Evolutionary conservation across 148 eudicot species (phyloP).

Genomic region (Chenopodium berlandieri): DNA sequence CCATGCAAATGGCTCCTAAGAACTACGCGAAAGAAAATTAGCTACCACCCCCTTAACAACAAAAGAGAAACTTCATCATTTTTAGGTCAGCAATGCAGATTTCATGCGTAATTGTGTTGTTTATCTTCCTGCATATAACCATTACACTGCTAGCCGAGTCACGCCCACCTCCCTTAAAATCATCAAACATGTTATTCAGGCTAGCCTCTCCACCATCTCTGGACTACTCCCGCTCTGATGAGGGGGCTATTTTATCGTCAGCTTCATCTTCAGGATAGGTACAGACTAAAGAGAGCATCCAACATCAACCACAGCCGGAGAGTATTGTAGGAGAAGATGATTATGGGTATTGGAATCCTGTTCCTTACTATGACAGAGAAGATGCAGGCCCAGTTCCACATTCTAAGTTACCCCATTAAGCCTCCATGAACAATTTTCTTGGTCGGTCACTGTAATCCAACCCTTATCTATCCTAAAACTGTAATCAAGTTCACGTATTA

Average conservation of each 20-base stretch:
- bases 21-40: not conserved
- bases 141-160: not conserved
- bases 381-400: conserved; percentile 33
- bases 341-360: conserved; percentile 44
- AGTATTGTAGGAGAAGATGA: conserved; percentile 24
- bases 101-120: conserved; percentile 14
- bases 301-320: not conserved
- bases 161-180: not conserved
- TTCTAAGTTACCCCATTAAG: conserved; percentile 23
- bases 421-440: not conserved
- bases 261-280: not conserved
- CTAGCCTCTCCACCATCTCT: not conserved
- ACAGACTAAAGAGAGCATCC: not conserved
- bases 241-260: not conserved
- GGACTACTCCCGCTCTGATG: not conserved
- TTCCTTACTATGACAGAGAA: conserved; percentile 32
- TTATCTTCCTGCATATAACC: conserved; percentile 8
- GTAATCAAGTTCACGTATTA: not conserved
- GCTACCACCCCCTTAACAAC: not conserved
- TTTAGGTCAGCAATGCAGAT: conserved; percentile 28
- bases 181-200: not conserved
- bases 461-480: no score
- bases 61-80: not conserved
- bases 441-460: no score
- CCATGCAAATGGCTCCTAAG: conserved; percentile 1